Base-by-base conservation (phyloP, 2,329 filamentous ascomycete genomes). In the Arthrobotrys pseudoclavata region DNA sequence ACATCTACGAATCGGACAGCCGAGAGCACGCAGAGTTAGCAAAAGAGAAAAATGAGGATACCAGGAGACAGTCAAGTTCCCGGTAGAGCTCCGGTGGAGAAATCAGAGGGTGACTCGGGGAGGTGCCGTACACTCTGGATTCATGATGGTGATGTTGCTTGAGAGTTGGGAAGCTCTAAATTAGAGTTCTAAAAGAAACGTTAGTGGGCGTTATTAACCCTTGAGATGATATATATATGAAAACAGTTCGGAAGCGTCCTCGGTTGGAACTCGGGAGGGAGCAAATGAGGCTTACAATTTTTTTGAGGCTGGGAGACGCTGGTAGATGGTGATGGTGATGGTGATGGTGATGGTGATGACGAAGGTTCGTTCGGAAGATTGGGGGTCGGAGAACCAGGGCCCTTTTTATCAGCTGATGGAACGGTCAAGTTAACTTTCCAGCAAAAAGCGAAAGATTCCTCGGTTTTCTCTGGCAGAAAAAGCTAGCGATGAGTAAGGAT, bases 71-170 rank as follows among this genome's bases (percentile, higher is more conserved):
- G 34, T 26, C 40, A 40, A 71, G 61, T 47, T 60, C 45, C 26
- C 37, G 20, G 57, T 34, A 61, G 42, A 63, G 57, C 34, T 50
- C 45, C 50, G 37, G 52, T 34, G 37, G 31, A 62, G 40, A 26
- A 31, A 47, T 47, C 22, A 42, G 29, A 24, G 47, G 42, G 57
- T 50, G 45, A n/a, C 24, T 34, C 4, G 13, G 48, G 53, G 45
- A 15, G 42, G 42, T 34, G 62, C 18, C 75, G 45, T 78, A 78
- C 75, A 78, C 75, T 78, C 75, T 71, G 75, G 75, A 72, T 78
- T 78, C 75, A 78, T 78, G 26, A 34, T 78, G 55, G 34, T 31
- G 75, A 72, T 40, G 67, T 67, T 63, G 57, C 48, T 67, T 62
- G 26, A 70, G 60, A 70, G 68, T 52, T 70, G 42, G 66, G 69